Evolutionary conservation across 805 yeast species (phyloP).

Genomic region (Zygosaccharomyces gambellarensis): DNA sequence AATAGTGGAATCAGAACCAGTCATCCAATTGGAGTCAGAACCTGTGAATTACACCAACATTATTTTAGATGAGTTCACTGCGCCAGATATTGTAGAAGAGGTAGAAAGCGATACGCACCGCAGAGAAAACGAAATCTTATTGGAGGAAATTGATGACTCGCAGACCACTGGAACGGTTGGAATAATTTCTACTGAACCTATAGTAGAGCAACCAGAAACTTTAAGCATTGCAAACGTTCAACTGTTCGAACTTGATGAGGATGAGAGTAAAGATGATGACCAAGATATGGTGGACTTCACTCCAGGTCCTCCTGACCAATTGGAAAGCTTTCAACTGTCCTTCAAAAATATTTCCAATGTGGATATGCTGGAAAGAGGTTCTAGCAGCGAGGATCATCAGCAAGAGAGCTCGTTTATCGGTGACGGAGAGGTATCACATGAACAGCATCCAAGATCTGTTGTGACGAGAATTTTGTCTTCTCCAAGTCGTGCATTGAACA

Average conservation of each 20-base stretch:
- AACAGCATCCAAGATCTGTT: background rate
- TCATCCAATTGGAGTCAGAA: background rate
- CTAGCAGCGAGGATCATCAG: background rate
- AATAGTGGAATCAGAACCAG: conserved; percentile 8
- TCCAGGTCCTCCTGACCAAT: background rate
- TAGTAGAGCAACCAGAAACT: conserved; percentile 3
- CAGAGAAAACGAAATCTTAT: background rate
- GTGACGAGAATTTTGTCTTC: conserved; percentile 11
- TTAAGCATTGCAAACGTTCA: background rate
- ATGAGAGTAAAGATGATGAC: background rate
- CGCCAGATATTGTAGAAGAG: conserved; percentile 3
- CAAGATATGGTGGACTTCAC: background rate
- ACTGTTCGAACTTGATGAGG: background rate
- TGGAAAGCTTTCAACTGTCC: background rate
- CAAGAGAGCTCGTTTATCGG: background rate
- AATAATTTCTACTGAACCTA: conserved; percentile 3
- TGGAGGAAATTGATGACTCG: background rate
- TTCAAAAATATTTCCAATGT: background rate
- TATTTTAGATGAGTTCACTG: conserved; percentile 4
- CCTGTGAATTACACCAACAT: background rate
- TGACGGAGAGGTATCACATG: background rate
- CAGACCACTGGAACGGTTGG: background rate
- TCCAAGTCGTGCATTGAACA: conserved; percentile 13
- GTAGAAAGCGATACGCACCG: background rate
- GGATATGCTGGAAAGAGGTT: background rate